Evolutionary conservation across 202 grass and related monocot species (phyloP), one percentile per base, ranked within the genome.

Genomic region (Tripidium arundinaceum): DNA sequence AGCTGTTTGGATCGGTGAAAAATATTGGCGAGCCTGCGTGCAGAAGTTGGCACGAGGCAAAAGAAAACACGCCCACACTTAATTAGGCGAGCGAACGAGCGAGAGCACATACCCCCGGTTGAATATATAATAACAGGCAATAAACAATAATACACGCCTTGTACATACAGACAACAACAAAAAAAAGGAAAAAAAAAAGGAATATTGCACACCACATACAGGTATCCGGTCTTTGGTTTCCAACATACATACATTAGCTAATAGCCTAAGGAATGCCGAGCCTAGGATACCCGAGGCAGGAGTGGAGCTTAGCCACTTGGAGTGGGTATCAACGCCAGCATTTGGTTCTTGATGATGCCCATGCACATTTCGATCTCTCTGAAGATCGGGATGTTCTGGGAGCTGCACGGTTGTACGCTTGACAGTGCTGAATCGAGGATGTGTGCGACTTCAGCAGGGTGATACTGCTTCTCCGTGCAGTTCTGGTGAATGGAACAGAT

Each of bases 291-390:
- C 83, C 28, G 36, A 13, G n/a, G 70, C 61, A 77, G 34, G 65
- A 54, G 68, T 62, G 61, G 70, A 67, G 39, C 85, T 86, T 22
- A 66, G 74, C 80, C 82, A 62, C 75, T 85, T 26, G 92, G 90
- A 14, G 92, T 93, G 16, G 92, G 90, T 91, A 99, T 87, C 67
- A 95, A 75, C 28, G 92, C 86, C 54, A 99, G 77, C 92, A 99
- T 99, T 71, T 93, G 92, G 64, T 99, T 95, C 67, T 99, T 99
- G 65, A 95, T 96, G 54, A 95, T 91, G 45, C 92, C 90, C 92
- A 99, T 93, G 82, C 79, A 95, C 55, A 82, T 88, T 85, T 99
- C 92, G 3, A 99, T 99, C 74, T 95, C 96, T 69, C 90, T 81
- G 79, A 91, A 99, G 67, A 95, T 86, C 9, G 82, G 80, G 19